phyloP scores from a whole-genome alignment of 352 stramenopile species.

The Phytophthora ramorum region DNA sequence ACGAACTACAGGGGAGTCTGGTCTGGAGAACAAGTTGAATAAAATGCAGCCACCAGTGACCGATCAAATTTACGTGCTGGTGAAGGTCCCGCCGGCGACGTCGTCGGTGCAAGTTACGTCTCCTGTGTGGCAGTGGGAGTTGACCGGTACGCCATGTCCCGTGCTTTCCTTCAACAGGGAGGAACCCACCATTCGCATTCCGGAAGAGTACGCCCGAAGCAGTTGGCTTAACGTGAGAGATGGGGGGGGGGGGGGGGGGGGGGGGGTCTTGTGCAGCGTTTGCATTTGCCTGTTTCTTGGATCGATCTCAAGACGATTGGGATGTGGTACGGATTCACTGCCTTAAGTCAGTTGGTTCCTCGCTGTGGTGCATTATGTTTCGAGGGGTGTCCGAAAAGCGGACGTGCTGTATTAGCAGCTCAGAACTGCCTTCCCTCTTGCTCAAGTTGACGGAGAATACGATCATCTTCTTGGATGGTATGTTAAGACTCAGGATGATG shows the following conservation, averaged over 20 bases:
- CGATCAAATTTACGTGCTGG: slow-evolving; percentile 7
- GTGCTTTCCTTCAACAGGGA: neutral
- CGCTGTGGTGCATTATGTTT: neutral
- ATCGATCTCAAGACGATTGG: neutral
- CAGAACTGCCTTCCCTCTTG: neutral
- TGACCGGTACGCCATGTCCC: neutral
- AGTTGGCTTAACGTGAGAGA: slow-evolving; percentile 2
- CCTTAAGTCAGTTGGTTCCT: neutral
- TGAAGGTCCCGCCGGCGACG: neutral
- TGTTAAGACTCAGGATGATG: neutral
- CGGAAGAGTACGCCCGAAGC: neutral
- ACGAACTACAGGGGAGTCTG: neutral
- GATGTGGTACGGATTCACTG: neutral
- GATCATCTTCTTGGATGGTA: neutral
- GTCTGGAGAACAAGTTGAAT: neutral
- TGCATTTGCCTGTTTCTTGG: neutral
- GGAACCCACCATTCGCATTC: slow-evolving; percentile 3
- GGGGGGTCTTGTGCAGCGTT: neutral
- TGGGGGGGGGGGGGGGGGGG: no score
- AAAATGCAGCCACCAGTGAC: neutral
- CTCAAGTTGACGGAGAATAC: neutral
- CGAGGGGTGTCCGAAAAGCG: neutral
- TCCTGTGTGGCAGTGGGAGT: neutral
- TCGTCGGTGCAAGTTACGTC: neutral
- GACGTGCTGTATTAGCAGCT: neutral